These are phyloP conservation scores for Clonostachys rosea DNA, from an alignment of 2,329 filamentous ascomycete species.

Conservation along the genomic window DNA sequence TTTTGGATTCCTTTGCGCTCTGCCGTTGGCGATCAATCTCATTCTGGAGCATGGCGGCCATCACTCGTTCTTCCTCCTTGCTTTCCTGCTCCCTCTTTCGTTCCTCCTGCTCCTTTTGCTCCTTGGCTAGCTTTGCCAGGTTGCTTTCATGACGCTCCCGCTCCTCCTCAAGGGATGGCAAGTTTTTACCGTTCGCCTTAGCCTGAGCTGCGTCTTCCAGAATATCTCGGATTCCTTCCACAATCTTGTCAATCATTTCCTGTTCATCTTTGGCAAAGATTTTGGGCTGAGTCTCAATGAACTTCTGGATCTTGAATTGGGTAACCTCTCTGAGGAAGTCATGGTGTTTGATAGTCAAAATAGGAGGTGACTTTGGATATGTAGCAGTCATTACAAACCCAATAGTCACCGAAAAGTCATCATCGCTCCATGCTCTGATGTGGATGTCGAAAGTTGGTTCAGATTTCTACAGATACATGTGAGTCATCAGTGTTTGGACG, in stretches of 20 bases:
- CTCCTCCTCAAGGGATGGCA: conserved; percentile 87
- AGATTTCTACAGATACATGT: conserved; percentile 52
- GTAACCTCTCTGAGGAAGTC: conserved; percentile 65
- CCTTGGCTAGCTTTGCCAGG: conserved; percentile 55
- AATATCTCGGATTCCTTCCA: conserved; percentile 67
- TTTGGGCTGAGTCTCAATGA: conserved; percentile 53
- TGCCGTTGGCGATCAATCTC: conserved; percentile 65
- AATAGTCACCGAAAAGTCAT: conserved; percentile 67
- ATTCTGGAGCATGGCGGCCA: conserved; percentile 68
- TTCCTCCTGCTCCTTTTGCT: conserved; percentile 47
- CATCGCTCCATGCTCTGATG: conserved; percentile 69
- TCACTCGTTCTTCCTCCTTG: conserved; percentile 64
- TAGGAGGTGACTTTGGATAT: conserved; percentile 80
- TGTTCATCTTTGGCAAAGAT: conserved; percentile 46
- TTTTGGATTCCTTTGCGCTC: conserved; percentile 59
- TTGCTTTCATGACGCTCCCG: conserved; percentile 76
- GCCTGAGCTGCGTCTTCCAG: conserved; percentile 82
- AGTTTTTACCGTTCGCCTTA: conserved; percentile 67
- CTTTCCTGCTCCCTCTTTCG: conserved; percentile 50
- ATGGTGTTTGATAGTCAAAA: conserved; percentile 63
- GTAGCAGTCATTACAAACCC: conserved; percentile 80
- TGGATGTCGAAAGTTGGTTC: conserved; percentile 80
- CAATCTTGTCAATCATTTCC: conserved; percentile 60
- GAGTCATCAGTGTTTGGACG: conserved; percentile 1
- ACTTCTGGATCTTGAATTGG: conserved; percentile 63